Base-by-base conservation (phyloP, 1,284 basidiomycete genomes). In the Singerocomus inundabilis region DNA sequence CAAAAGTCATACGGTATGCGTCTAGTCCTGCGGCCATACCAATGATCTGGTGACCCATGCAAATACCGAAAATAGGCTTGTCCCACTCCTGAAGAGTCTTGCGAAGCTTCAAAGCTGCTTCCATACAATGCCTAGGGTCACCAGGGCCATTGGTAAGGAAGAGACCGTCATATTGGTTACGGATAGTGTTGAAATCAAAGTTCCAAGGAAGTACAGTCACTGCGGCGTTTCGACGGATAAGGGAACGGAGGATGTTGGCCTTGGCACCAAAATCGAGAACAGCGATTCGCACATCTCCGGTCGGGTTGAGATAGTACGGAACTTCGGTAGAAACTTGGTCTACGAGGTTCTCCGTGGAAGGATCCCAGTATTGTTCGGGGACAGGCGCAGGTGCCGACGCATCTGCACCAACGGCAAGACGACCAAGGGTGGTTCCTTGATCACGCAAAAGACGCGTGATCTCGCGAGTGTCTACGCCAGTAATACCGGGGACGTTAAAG, bases 181-280 rank as follows among this genome's bases (percentile, higher is more conserved):
- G 83, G 52, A 98, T 77, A 18, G 81, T 66, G 74, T 97, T 95
- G 77, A 98, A 98, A 73, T 98, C 92, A 70, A 80, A 96, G 73
- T 98, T 85, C 96, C 97, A 99, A 1, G 96, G 96, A 18, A 99
- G 77, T 40, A 99, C 95, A 6, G 96, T 98, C 44, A 99, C 92
- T 28, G 88, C 81, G 1, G 93, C 96, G 44, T 86, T 90, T 35
- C 94, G 87, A 58, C 90, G 88, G 59, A 98, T 85, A 50, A 99
- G 84, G 8, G 93, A 88, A 53, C 96, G 92, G 51, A 93, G 74
- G 56, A 99, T 99, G 75, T 99, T 99, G 54, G 96, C 95, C 73
- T 99, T 99, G 58, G 87, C 88, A 57, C 97, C 97, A 70, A 98
- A 99, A 71, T 99, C 96, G 57, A 99, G 84, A 29, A 99, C 87